Conservation (phyloP, 495 filamentous ascomycete species). For the Neurospora tetraspora region DNA sequence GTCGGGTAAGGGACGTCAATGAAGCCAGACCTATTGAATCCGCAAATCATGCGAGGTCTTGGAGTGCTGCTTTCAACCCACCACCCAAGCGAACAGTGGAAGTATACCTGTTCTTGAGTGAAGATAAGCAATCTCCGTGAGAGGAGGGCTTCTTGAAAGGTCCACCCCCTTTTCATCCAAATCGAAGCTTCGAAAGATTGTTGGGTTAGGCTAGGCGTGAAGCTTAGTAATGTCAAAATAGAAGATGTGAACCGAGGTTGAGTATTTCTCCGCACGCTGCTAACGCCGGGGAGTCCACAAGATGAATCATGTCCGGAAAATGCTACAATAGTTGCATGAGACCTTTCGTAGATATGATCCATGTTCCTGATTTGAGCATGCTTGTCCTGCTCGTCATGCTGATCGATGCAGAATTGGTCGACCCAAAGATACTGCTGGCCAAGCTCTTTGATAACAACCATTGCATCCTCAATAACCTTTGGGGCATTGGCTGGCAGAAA, state of each 20-base stretch:
- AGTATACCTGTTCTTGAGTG: not conserved
- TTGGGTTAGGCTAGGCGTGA: accelerated
- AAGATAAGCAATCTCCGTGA: not conserved
- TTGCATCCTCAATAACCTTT: constrained; percentile 1
- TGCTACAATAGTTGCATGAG: not conserved
- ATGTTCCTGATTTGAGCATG: not conserved
- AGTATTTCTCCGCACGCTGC: too few relatives aligned
- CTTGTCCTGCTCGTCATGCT: not conserved
- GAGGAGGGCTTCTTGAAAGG: not conserved
- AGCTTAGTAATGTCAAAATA: accelerated
- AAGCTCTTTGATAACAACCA: not conserved
- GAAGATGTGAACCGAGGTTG: not conserved
- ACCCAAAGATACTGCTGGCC: constrained; percentile 7
- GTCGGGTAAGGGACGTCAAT: too few relatives aligned
- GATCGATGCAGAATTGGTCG: constrained; percentile 6
- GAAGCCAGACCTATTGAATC: too few relatives aligned
- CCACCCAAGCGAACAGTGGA: not conserved
- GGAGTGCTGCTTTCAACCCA: not conserved
- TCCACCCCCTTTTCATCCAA: not conserved
- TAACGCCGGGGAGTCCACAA: not conserved
- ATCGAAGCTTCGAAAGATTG: not conserved
- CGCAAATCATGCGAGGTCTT: not conserved
- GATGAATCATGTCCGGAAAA: not conserved
- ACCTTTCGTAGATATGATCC: not conserved
- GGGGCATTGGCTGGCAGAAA: not conserved